Percentiles rank a stretch among this genome's conserved stretches.
These are phyloP conservation scores for Hypomyces perniciosus DNA, from an alignment of 2,329 filamentous ascomycete genomes.

Conservation along the genomic window DNA sequence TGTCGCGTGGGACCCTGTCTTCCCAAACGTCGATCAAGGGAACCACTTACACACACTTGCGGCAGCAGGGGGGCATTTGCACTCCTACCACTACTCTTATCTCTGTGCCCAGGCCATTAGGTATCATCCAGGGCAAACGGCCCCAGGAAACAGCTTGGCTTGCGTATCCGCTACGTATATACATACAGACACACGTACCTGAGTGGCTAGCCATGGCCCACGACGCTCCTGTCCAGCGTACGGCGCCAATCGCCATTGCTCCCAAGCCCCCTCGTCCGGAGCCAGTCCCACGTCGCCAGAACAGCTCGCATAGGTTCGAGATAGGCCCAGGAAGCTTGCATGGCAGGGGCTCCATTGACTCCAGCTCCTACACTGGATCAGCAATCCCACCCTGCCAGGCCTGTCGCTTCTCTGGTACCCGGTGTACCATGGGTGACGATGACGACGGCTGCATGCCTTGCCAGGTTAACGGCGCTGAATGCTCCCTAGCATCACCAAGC, in stretches of 20 bases:
- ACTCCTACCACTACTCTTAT: not conserved
- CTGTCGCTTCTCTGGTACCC: conserved; percentile 66
- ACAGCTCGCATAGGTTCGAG: conserved; percentile 43
- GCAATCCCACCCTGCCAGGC: conserved; percentile 60
- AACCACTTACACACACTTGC: not conserved
- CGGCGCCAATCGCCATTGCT: conserved; percentile 61
- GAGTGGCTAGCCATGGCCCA: conserved; percentile 38
- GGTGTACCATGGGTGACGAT: conserved; percentile 70
- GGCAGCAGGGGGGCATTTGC: not conserved
- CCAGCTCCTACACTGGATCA: conserved; percentile 35
- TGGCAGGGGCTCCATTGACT: conserved; percentile 48
- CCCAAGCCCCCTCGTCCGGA: conserved; percentile 47
- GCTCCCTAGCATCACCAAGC: conserved; percentile 65
- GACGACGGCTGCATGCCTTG: conserved; percentile 71
- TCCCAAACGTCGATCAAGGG: not conserved
- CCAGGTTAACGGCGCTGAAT: conserved; percentile 70
- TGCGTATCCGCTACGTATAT: conserved; percentile 1
- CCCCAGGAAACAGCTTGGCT: not conserved
- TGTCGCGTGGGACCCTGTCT: not conserved
- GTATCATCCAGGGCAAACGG: not conserved
- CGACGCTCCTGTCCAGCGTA: conserved; percentile 50
- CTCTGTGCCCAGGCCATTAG: not conserved
- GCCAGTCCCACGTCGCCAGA: conserved; percentile 40
- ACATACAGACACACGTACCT: not conserved
- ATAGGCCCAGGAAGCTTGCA: conserved; percentile 45